Base-by-base conservation (phyloP, 2,329 filamentous ascomycete species). In the Phaeomoniella chlamydospora region DNA sequence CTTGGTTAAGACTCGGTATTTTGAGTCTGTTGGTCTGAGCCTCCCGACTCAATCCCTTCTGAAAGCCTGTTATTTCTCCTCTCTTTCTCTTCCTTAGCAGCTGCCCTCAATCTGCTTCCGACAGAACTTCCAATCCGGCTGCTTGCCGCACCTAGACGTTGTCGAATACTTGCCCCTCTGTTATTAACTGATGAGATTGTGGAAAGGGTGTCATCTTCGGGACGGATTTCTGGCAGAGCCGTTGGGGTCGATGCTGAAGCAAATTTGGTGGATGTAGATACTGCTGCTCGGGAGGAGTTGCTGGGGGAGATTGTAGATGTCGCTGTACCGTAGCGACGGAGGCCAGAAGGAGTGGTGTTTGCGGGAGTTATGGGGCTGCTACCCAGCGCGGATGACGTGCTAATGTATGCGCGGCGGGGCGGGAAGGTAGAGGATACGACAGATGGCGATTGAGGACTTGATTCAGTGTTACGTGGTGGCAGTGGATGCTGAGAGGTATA, bases 401-500 rank as follows among this genome's bases (percentile, higher is more conserved):
- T 26, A n/a, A n/a, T n/a, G n/a, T n/a, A n/a, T n/a, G n/a, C n/a
- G 22, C 22, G 22, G n/a, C 22, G 22, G n/a, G n/a, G n/a, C n/a
- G n/a, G n/a, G n/a, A n/a, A n/a, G n/a, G n/a, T n/a, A 9, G 22
- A 26, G 22, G 6, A n/a, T 9, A 26, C n/a, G n/a, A 26, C 6
- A 26, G 22, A 26, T 9, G 22, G 22, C 9, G 22, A 26, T 26
- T n/a, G 22, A 26, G 22, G 22, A n/a, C 22, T 26, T n/a, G 6
- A n/a, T 6, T 26, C 22, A 6, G 22, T 9, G 6, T 34, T 17
- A 4, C 32, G 18, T 5, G 16, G 31, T 5, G 50, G 50, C 40
- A 52, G 38, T 6, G 49, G 49, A 41, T 52, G 49, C 38, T 50
- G 45, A 18, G 48, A 50, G 6, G 48, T 53, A 36, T 54, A 53